These are phyloP conservation scores for Thalassiosira hispida DNA, from an alignment of 352 stramenopile species.

Conservation along the genomic window DNA sequence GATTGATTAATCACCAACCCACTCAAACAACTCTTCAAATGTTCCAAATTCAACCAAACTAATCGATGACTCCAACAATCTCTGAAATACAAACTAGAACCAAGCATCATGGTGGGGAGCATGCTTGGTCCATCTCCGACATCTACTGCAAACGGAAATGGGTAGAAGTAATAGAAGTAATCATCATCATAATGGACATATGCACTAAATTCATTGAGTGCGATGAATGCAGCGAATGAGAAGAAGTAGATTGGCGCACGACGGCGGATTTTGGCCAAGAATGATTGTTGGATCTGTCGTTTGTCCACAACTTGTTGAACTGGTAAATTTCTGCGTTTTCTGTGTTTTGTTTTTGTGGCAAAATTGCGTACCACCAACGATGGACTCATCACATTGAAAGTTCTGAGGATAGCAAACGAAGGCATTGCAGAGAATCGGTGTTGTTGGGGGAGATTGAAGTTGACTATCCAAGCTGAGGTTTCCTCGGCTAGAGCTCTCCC, in stretches of 20 bases:
- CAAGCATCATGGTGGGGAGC: conserved; percentile 65
- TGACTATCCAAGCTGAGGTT: too few species aligned
- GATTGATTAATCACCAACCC: not conserved
- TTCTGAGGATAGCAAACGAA: too few species aligned
- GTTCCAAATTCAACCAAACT: conserved; percentile 37
- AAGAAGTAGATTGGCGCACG: conserved; percentile 4
- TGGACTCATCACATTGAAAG: too few species aligned
- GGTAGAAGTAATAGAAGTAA: conserved; percentile 31
- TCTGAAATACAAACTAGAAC: conserved; percentile 37
- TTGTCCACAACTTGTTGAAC: too few species aligned
- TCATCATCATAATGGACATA: conserved; percentile 37
- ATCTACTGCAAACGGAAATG: conserved; percentile 62
- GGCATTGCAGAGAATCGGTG: too few species aligned
- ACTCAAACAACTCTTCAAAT: conserved; percentile 3
- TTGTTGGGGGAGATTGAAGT: too few species aligned
- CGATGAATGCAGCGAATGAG: conserved; percentile 11
- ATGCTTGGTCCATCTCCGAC: conserved; percentile 66
- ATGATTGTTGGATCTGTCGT: too few species aligned
- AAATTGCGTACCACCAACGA: too few species aligned
- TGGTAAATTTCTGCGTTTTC: too few species aligned
- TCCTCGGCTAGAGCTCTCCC: too few species aligned
- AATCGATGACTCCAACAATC: conserved; percentile 52
- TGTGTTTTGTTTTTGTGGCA: too few species aligned
- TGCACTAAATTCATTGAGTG: conserved; percentile 24
- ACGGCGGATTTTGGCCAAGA: too few species aligned